A percentile compares a stretch with the other conserved stretches of the same genome.
phyloP scores from a whole-genome alignment of 2,329 filamentous ascomycete genomes.

The Sporothrix variecibatus region DNA sequence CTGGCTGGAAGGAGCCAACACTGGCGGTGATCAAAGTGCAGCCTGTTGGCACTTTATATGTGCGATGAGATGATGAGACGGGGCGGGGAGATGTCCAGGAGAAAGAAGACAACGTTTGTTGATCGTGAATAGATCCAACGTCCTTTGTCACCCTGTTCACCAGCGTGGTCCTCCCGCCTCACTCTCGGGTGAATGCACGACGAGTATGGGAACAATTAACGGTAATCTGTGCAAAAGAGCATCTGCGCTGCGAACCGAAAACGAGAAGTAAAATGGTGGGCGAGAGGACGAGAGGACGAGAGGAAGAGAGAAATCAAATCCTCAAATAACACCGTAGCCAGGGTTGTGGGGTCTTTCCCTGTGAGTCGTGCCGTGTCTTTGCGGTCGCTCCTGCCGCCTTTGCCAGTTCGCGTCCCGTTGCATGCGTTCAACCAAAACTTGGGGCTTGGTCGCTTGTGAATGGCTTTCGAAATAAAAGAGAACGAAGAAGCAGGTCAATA shows the following conservation, averaged over 20 bases:
- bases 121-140: not conserved
- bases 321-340: constrained; percentile 11
- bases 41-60: not conserved
- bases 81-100: not conserved
- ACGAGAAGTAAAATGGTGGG: not conserved
- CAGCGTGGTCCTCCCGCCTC: not conserved
- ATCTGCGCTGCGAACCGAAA: not conserved
- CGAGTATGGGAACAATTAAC: not conserved
- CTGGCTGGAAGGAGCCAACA: not conserved
- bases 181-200: not conserved
- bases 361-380: not conserved
- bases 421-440: not conserved
- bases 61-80: not conserved
- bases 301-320: too few species aligned
- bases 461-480: not conserved
- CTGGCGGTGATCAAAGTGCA: not conserved
- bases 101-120: not conserved
- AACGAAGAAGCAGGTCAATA: not conserved
- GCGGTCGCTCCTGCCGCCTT: constrained; percentile 7
- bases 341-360: not conserved
- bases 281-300: not conserved
- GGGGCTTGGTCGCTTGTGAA: not conserved
- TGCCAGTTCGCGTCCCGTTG: not conserved
- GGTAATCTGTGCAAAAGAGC: not conserved
- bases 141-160: not conserved